These are phyloP conservation scores for Ganoderma lucidum DNA, from an alignment of 1,284 basidiomycete genomes.

Conservation along the genomic window DNA sequence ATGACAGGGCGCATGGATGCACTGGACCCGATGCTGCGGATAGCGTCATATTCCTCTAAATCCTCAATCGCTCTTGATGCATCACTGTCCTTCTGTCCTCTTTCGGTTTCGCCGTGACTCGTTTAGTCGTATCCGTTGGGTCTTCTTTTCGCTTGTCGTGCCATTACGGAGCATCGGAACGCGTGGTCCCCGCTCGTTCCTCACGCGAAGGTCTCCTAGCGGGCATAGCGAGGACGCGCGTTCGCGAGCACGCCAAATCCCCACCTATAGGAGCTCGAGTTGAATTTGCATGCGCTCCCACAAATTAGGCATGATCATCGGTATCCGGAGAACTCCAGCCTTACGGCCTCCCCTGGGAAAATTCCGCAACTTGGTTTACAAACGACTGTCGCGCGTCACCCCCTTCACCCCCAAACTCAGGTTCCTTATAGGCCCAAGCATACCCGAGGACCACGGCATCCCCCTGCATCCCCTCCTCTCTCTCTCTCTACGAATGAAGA, in stretches of 20 bases:
- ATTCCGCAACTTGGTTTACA: neutral
- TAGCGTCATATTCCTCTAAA: slow-evolving; percentile 2
- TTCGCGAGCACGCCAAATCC: neutral
- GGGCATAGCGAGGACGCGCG: slow-evolving; percentile 5
- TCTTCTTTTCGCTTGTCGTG: neutral
- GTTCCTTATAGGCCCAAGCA: neutral
- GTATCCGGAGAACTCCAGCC: neutral
- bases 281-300: slow-evolving; percentile 6
- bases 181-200: neutral
- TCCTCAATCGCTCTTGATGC: slow-evolving; percentile 9
- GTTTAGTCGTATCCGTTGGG: neutral
- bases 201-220: neutral
- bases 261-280: neutral
- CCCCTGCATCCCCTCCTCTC: neutral
- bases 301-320: slow-evolving; percentile 4
- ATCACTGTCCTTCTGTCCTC: neutral
- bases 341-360: slow-evolving; percentile 5
- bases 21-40: slow-evolving; percentile 4
- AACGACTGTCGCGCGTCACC: neutral
- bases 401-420: neutral
- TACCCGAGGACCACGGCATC: neutral
- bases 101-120: slow-evolving; percentile 1
- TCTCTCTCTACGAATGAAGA: neutral
- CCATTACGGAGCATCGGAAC: neutral
- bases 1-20: neutral